These are phyloP conservation scores for Tylopilus felleus DNA, from an alignment of 768 basidiomycete genomes.

Conservation along the genomic window DNA sequence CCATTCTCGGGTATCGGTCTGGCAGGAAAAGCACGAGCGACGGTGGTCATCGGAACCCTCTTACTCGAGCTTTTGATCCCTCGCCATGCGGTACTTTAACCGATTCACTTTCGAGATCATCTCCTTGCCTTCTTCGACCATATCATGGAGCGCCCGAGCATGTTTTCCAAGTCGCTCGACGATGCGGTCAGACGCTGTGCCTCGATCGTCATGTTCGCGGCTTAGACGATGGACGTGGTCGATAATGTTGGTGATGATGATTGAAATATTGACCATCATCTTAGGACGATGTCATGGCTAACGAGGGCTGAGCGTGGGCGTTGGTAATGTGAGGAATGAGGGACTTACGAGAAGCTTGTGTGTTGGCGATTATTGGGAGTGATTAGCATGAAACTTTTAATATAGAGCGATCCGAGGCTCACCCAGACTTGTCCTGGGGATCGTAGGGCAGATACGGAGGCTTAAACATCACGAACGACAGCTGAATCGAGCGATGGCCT, in stretches of 20 bases:
- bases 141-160: conserved; percentile 34
- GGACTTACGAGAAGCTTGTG: conserved; percentile 68
- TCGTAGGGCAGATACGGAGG: conserved; percentile 69
- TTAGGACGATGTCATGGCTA: conserved; percentile 77
- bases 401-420: conserved; percentile 15
- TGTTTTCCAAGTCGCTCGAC: too few species aligned
- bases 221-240: conserved; percentile 71
- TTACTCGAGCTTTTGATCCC: conserved; percentile 72
- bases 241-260: conserved; percentile 79
- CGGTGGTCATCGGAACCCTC: too few species aligned
- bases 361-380: background rate
- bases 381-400: background rate
- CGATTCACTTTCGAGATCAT: conserved; percentile 73
- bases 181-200: conserved; percentile 19
- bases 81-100: conserved; percentile 87
- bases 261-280: conserved; percentile 79
- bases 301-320: conserved; percentile 1
- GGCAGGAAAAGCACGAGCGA: background rate
- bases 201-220: conserved; percentile 53
- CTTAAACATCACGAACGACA: conserved; percentile 34
- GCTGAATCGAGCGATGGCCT: too few species aligned
- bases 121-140: conserved; percentile 69
- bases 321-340: background rate
- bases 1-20: conserved; percentile 77
- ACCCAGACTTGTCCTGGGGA: conserved; percentile 67